Conservation (phyloP, 2,329 filamentous ascomycete genomes). For the Lomentospora prolificans region DNA sequence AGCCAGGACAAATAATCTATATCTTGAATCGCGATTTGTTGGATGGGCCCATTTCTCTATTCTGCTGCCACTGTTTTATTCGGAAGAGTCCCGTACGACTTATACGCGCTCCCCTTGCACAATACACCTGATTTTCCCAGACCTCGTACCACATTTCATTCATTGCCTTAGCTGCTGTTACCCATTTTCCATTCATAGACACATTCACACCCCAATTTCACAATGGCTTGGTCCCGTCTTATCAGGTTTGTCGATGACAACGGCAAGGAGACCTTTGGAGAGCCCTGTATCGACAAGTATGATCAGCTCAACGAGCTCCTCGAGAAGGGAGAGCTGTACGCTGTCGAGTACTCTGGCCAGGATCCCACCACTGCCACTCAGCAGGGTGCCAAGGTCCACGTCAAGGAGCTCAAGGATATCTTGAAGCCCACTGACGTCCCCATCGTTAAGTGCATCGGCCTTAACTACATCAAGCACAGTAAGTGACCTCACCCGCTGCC, state of each 20-base stretch:
- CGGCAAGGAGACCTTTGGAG: constrained; percentile 23
- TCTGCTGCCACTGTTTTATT: background rate
- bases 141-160: background rate
- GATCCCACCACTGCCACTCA: constrained; percentile 16
- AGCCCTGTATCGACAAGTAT: constrained; percentile 18
- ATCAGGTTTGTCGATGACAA: constrained; percentile 25
- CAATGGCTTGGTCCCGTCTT: constrained; percentile 19
- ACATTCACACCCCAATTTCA: background rate
- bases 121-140: background rate
- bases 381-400: constrained; percentile 19
- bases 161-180: background rate
- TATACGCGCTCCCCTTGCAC: background rate
- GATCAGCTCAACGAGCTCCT: constrained; percentile 17
- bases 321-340: constrained; percentile 18
- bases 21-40: background rate
- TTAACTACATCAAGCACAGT: constrained; percentile 28
- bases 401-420: constrained; percentile 21
- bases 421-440: constrained; percentile 22
- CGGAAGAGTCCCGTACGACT: background rate
- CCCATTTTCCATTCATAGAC: background rate
- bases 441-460: constrained; percentile 25
- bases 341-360: constrained; percentile 20
- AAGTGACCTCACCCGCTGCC: too few species aligned
- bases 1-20: background rate
- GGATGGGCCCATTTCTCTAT: background rate